Evolutionary conservation across 2,329 filamentous ascomycete species (phyloP).

Genomic region (Pseudogymnoascus verrucosus): DNA sequence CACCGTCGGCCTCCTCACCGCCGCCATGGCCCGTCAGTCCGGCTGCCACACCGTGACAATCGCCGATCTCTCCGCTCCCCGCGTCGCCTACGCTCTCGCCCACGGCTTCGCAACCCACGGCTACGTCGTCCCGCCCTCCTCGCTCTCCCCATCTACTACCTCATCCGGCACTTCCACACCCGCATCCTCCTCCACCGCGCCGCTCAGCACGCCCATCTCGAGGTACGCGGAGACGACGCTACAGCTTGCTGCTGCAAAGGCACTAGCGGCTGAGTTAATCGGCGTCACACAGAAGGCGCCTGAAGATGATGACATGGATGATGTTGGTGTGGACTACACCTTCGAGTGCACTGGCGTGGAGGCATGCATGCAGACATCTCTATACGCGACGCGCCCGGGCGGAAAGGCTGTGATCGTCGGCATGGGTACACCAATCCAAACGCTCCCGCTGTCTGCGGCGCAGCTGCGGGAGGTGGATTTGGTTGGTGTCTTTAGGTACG

Average conservation of each 20-base stretch:
- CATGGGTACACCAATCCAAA: constrained; percentile 83
- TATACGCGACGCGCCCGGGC: constrained; percentile 62
- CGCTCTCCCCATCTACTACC: constrained; percentile 37
- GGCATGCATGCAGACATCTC: constrained; percentile 65
- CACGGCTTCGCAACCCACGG: constrained; percentile 54
- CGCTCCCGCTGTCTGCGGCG: constrained; percentile 83
- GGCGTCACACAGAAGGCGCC: constrained; percentile 58
- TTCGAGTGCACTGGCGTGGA: constrained; percentile 77
- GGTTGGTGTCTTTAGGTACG: constrained; percentile 85
- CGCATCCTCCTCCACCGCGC: constrained; percentile 23
- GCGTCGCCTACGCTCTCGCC: constrained; percentile 51
- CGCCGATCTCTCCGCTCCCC: constrained; percentile 62
- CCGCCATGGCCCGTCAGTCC: constrained; percentile 73
- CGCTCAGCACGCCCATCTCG: constrained; percentile 59
- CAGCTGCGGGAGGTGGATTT: constrained; percentile 83
- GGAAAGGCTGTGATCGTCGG: constrained; percentile 82
- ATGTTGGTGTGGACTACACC: constrained; percentile 51
- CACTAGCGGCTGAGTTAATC: constrained; percentile 62
- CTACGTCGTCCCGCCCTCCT: constrained; percentile 42
- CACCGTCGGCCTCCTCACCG: constrained; percentile 80
- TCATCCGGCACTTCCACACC: constrained; percentile 43
- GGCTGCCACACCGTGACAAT: constrained; percentile 74
- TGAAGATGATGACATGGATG: constrained; percentile 56
- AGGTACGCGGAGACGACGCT: constrained; percentile 66
- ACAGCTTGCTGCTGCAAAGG: constrained; percentile 64